phyloP scores from a whole-genome alignment of 75 land plant genomes.

The Isoetes taiwanensis region DNA sequence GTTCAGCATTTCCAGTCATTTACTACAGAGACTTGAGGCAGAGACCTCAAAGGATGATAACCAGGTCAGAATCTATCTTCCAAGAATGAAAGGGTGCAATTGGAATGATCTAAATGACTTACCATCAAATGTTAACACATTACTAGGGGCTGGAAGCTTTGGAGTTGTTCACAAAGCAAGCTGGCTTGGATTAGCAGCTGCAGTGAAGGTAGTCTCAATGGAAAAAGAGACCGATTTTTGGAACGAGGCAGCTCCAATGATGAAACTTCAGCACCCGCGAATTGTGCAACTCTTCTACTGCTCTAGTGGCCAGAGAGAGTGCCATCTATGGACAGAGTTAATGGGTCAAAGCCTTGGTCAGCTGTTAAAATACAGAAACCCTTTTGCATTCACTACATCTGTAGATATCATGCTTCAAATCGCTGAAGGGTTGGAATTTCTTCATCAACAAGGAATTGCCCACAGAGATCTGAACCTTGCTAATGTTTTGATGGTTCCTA shows the following conservation, averaged over 20 bases:
- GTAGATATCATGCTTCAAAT: constrained; percentile 5
- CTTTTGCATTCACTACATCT: neutral
- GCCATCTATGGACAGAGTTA: neutral
- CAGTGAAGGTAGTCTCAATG: neutral
- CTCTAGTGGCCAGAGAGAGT: neutral
- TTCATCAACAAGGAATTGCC: neutral
- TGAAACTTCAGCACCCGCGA: neutral
- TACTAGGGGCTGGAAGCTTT: neutral
- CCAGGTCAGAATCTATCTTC: no score
- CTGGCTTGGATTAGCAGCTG: neutral
- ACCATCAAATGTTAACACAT: no score
- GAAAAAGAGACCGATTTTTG: neutral
- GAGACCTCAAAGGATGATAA: no score
- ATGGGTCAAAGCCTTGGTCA: neutral
- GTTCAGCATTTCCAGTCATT: no score
- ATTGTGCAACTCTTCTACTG: neutral
- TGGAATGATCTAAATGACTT: no score
- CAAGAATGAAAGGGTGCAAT: no score
- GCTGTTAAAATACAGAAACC: neutral
- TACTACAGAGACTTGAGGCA: no score
- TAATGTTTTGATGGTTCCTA: neutral
- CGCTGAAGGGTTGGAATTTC: constrained; percentile 2
- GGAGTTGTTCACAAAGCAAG: neutral
- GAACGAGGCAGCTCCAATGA: neutral
- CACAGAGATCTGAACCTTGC: neutral